These are phyloP conservation scores for Xylaria nigripes DNA, from an alignment of 495 filamentous ascomycete genomes.

Conservation along the genomic window DNA sequence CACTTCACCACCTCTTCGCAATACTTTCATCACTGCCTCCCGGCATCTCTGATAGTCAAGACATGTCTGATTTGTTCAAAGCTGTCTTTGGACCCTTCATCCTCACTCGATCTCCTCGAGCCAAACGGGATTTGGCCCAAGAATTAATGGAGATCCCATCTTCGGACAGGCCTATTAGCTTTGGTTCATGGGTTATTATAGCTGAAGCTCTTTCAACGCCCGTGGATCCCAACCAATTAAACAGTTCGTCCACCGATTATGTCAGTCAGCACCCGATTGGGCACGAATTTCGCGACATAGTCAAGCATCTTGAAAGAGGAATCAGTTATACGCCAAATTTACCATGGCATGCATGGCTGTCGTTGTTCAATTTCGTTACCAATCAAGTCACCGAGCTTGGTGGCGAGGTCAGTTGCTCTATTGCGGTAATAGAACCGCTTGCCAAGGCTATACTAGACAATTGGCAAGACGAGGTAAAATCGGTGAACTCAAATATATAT, in stretches of 20 bases:
- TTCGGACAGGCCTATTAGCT: conserved; percentile 29
- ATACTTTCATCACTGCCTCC: conserved; percentile 36
- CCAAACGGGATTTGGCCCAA: conserved; percentile 36
- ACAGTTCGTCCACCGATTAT: conserved; percentile 26
- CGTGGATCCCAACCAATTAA: conserved; percentile 27
- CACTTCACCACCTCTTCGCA: conserved; percentile 44
- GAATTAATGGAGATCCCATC: conserved; percentile 35
- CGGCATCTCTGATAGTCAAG: conserved; percentile 36
- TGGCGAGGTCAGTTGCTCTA: conserved; percentile 54
- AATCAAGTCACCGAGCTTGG: conserved; percentile 54
- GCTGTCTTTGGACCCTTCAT: conserved; percentile 38
- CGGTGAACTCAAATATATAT: conserved; percentile 18
- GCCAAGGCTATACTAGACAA: conserved; percentile 42
- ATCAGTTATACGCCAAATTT: conserved; percentile 39
- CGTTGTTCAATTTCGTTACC: conserved; percentile 50
- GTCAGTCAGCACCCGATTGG: conserved; percentile 32
- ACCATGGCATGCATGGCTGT: conserved; percentile 48
- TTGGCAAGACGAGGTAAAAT: neutral
- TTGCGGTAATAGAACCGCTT: conserved; percentile 62
- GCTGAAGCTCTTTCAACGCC: conserved; percentile 22
- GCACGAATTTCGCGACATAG: conserved; percentile 60
- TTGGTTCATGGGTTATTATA: conserved; percentile 36
- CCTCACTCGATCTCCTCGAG: conserved; percentile 18
- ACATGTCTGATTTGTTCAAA: conserved; percentile 33
- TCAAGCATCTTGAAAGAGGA: conserved; percentile 58